phyloP scores from a whole-genome alignment of 768 basidiomycete species.

The Cytidiella melzeri region DNA sequence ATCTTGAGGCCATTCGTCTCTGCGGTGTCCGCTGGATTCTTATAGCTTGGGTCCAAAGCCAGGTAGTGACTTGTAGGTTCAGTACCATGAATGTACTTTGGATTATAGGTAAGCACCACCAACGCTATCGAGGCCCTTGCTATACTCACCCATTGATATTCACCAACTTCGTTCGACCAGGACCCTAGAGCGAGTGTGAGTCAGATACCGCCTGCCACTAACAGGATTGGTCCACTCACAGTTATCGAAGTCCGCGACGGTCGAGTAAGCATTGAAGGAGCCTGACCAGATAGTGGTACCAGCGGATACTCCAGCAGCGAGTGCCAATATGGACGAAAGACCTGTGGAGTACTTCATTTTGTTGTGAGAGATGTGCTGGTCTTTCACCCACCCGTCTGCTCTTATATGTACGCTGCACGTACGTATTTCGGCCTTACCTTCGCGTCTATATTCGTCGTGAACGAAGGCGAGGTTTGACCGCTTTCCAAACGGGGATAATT shows the following conservation, averaged over 20 bases:
- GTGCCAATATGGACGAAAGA: constrained; percentile 15
- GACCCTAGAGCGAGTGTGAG: constrained; percentile 34
- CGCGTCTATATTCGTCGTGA: neutral
- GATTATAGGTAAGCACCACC: neutral
- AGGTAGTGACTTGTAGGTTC: constrained; percentile 48
- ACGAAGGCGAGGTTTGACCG: constrained; percentile 8
- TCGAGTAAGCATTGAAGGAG: constrained; percentile 43
- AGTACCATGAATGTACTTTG: constrained; percentile 47
- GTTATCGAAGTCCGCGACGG: constrained; percentile 43
- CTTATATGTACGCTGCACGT: constrained; percentile 9
- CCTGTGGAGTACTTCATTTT: constrained; percentile 28
- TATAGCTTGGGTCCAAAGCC: constrained; percentile 42
- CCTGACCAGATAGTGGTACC: constrained; percentile 53
- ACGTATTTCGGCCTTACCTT: constrained; percentile 6
- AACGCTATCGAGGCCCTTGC: neutral
- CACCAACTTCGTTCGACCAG: constrained; percentile 47
- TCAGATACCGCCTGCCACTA: neutral
- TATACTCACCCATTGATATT: constrained; percentile 48
- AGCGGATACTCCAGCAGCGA: constrained; percentile 30
- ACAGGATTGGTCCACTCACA: constrained; percentile 29
- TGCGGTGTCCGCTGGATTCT: constrained; percentile 50
- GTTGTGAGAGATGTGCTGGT: constrained; percentile 2
- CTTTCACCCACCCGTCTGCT: neutral
- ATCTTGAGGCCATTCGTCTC: constrained; percentile 47
- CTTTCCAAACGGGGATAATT: constrained; percentile 10